Percentiles rank a stretch among this genome's conserved stretches.
Conservation (phyloP, 2,329 filamentous ascomycete genomes). For the Orbilia javanica region DNA sequence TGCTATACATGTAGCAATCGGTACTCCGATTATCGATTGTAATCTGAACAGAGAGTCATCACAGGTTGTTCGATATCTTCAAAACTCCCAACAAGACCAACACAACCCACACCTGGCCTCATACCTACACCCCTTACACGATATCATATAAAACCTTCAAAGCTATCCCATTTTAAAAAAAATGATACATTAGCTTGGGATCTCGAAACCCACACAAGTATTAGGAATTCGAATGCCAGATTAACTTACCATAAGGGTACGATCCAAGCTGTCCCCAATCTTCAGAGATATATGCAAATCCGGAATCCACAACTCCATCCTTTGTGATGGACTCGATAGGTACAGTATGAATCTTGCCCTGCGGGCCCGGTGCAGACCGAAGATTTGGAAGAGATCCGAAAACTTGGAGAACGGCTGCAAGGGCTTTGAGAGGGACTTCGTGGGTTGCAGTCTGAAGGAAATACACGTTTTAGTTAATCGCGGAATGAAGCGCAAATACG, state of each 20-base stretch:
- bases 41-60: not conserved
- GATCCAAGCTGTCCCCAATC: conserved; percentile 56
- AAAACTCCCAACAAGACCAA: conserved; percentile 8
- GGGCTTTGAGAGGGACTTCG: conserved; percentile 57
- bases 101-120: not conserved
- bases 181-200: not conserved
- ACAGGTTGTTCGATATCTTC: not conserved
- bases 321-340: conserved; percentile 18
- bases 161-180: conserved; percentile 26
- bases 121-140: not conserved
- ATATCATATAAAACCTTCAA: conserved; percentile 53
- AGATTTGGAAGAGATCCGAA: conserved; percentile 74
- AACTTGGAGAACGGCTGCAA: conserved; percentile 77
- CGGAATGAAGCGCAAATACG: not conserved
- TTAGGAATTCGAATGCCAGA: not conserved
- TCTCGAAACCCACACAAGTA: not conserved
- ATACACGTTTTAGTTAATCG: not conserved
- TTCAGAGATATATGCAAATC: conserved; percentile 50
- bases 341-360: conserved; percentile 78
- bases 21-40: not conserved
- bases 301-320: conserved; percentile 36
- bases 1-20: conserved; percentile 8
- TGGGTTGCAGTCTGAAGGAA: conserved; percentile 27
- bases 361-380: conserved; percentile 73
- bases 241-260: conserved; percentile 47